Percentiles rank a stretch among this genome's conserved stretches.
phyloP scores from a whole-genome alignment of 2,329 filamentous ascomycete species.

The Harringtonia aguacate region DNA sequence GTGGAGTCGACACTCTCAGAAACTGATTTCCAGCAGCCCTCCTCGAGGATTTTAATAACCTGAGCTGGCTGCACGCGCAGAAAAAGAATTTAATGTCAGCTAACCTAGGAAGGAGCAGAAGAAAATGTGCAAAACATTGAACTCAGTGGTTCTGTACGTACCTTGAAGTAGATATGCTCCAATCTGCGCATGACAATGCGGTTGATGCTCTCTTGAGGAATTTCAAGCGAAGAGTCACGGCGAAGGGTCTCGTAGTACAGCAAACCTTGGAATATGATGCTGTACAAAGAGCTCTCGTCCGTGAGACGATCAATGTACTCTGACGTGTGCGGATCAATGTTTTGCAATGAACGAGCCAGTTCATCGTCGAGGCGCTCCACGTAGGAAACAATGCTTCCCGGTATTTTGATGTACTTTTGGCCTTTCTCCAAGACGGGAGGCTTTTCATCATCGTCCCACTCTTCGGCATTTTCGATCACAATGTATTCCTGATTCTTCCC shows the following conservation, averaged over 20 bases:
- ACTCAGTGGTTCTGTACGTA: too few species aligned
- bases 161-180: constrained; percentile 98
- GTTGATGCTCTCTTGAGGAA: constrained; percentile 80
- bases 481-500: constrained; percentile 72
- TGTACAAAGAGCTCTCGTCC: constrained; percentile 85
- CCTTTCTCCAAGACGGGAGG: constrained; percentile 60
- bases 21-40: constrained; percentile 82
- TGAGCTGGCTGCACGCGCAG: constrained; percentile 54
- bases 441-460: constrained; percentile 99
- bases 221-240: constrained; percentile 58
- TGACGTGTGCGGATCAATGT: constrained; percentile 95
- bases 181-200: constrained; percentile 86
- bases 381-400: constrained; percentile 89
- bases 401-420: constrained; percentile 79
- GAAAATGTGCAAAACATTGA: background rate
- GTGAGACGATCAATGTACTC: constrained; percentile 95
- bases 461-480: constrained; percentile 84
- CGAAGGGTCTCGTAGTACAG: constrained; percentile 79
- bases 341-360: constrained; percentile 91
- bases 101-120: background rate
- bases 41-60: constrained; percentile 87
- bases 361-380: constrained; percentile 94
- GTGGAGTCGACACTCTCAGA: constrained; percentile 59
- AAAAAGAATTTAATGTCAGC: background rate
- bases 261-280: constrained; percentile 77